Evolutionary conservation across 148 eudicot genomes (phyloP).

Genomic region (Amaranthus hypochondriacus): DNA sequence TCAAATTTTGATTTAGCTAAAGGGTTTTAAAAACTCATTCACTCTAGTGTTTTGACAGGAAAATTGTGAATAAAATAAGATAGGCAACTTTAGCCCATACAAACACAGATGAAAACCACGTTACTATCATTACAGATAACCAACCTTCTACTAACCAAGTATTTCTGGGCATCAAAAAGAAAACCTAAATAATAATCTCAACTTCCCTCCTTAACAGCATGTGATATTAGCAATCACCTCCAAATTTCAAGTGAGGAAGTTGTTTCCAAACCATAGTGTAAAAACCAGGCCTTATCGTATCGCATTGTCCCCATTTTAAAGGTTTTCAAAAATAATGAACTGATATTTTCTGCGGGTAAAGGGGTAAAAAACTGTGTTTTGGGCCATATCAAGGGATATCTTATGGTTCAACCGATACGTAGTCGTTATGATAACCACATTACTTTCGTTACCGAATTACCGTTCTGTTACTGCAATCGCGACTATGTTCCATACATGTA

Average conservation of each 20-base stretch:
- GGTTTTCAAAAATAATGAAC: too few relatives aligned
- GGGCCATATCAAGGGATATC: too few relatives aligned
- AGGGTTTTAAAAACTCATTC: background rate
- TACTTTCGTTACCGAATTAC: too few relatives aligned
- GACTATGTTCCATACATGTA: background rate
- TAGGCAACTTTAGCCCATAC: background rate
- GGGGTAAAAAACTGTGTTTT: too few relatives aligned
- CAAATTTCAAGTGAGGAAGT: background rate
- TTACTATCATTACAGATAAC: background rate
- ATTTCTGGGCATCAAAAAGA: background rate
- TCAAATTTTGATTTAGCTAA: background rate
- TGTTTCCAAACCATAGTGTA: too few relatives aligned
- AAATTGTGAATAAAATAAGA: background rate
- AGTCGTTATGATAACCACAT: too few relatives aligned
- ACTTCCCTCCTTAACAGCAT: conserved; percentile 1
- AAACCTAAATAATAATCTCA: background rate
- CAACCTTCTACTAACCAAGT: background rate
- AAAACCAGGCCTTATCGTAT: too few relatives aligned
- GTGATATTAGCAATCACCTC: background rate
- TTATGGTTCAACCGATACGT: too few relatives aligned
- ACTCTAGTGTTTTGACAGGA: background rate
- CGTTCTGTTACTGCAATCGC: too few relatives aligned
- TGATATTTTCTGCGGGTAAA: too few relatives aligned
- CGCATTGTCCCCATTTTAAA: too few relatives aligned
- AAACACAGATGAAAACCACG: background rate